Conservation (phyloP, 768 basidiomycete species). For the Tremella yokohamensis region DNA sequence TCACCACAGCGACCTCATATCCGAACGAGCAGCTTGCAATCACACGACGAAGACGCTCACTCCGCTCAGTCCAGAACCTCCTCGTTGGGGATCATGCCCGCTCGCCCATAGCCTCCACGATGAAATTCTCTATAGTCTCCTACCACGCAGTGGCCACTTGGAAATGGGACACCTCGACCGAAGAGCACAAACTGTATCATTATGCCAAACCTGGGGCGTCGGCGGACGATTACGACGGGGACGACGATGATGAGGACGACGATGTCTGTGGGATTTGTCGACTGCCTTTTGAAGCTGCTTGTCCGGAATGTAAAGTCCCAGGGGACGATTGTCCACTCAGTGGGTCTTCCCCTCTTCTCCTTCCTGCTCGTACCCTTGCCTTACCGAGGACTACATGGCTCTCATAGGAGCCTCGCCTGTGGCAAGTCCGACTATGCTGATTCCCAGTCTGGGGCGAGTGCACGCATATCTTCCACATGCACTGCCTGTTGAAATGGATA, state of each 20-base stretch:
- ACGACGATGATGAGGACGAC: conserved; percentile 40
- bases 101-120: conserved; percentile 6
- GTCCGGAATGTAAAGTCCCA: conserved; percentile 91
- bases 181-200: conserved; percentile 40
- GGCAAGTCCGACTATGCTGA: background rate
- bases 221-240: conserved; percentile 32
- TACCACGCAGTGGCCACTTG: conserved; percentile 48
- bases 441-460: conserved; percentile 94
- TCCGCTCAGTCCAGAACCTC: background rate
- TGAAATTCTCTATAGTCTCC: conserved; percentile 46
- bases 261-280: conserved; percentile 46
- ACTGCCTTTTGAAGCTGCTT: conserved; percentile 75
- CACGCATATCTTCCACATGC: conserved; percentile 97
- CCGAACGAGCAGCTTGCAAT: background rate
- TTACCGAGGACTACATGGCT: too few relatives aligned
- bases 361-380: background rate
- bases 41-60: background rate
- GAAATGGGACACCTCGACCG: conserved; percentile 49
- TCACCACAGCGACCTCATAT: background rate
- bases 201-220: conserved; percentile 20
- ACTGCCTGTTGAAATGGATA: conserved; percentile 95
- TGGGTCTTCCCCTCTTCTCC: conserved; percentile 52
- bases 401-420: too few relatives aligned
- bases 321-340: conserved; percentile 93
- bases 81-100: background rate